These are phyloP conservation scores for Saccharomyces pastorianus DNA, from an alignment of 1,139 yeast genomes.

Conservation along the genomic window DNA sequence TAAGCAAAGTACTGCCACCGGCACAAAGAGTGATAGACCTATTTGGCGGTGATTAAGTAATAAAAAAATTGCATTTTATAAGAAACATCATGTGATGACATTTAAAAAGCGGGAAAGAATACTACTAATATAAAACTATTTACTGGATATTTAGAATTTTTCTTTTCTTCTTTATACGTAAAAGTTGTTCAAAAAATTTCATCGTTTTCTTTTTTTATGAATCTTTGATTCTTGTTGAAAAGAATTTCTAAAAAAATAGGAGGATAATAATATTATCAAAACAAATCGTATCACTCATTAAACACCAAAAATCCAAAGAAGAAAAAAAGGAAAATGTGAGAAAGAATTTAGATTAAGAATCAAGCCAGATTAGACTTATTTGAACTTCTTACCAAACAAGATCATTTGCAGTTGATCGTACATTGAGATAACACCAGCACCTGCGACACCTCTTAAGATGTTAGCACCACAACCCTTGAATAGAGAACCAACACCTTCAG, in stretches of 20 bases:
- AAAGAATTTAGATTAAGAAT: not conserved
- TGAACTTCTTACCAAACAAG: constrained; percentile 65
- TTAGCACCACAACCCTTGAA: constrained; percentile 86
- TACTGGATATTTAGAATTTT: not conserved
- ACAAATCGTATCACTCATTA: not conserved
- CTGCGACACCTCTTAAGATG: constrained; percentile 82
- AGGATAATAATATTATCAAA: constrained; percentile 1
- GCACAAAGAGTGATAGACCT: not conserved
- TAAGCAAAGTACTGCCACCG: constrained; percentile 2
- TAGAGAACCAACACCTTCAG: constrained; percentile 63
- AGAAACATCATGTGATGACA: not conserved
- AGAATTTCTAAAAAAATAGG: not conserved
- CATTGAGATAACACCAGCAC: constrained; percentile 76
- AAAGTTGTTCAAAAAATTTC: not conserved
- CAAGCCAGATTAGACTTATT: constrained; percentile 27
- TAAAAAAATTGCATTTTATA: not conserved
- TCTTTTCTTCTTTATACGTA: not conserved
- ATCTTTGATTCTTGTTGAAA: not conserved
- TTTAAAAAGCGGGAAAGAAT: not conserved
- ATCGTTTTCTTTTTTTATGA: not conserved
- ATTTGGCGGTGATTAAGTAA: not conserved
- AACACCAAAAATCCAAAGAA: not conserved
- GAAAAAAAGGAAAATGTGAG: not conserved
- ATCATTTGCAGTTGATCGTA: constrained; percentile 70
- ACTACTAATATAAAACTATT: constrained; percentile 1